Evolutionary conservation across 73 alveolate species (phyloP).

Genomic region (Paramecium sexaurelia): DNA sequence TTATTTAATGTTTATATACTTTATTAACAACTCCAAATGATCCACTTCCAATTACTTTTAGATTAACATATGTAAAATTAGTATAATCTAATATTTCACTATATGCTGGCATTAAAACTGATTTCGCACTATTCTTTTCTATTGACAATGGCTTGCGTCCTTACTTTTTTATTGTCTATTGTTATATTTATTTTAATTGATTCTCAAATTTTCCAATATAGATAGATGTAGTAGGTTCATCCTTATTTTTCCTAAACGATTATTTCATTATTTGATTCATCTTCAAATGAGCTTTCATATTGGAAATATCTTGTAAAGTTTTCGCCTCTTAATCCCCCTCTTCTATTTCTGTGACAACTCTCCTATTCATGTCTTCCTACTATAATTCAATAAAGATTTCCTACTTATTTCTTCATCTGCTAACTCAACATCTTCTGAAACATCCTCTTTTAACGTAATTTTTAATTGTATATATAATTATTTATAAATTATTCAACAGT

Average conservation of each 20-base stretch:
- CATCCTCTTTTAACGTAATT: background rate
- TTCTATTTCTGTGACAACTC: background rate
- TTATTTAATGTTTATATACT: background rate
- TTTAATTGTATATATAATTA: background rate
- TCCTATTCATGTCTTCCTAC: background rate
- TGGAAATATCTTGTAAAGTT: constrained; percentile 18
- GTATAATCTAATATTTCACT: constrained; percentile 28
- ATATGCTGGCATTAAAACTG: background rate
- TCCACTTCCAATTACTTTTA: constrained; percentile 64
- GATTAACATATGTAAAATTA: background rate
- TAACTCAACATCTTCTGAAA: background rate
- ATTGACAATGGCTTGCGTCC: background rate
- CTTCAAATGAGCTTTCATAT: background rate
- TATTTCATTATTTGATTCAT: background rate
- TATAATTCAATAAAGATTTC: background rate
- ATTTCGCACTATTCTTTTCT: constrained; percentile 19
- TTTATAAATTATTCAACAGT: background rate
- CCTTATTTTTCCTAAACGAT: background rate
- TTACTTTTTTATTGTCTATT: background rate
- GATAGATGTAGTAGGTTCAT: background rate
- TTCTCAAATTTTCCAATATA: background rate
- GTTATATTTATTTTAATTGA: background rate
- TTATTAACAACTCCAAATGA: constrained; percentile 69
- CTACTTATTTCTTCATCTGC: background rate
- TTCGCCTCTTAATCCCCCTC: background rate